Percentiles rank a stretch among this genome's conserved stretches.
Conservation (phyloP, 2,329 filamentous ascomycete genomes). For the Dactylellina leptospora region DNA sequence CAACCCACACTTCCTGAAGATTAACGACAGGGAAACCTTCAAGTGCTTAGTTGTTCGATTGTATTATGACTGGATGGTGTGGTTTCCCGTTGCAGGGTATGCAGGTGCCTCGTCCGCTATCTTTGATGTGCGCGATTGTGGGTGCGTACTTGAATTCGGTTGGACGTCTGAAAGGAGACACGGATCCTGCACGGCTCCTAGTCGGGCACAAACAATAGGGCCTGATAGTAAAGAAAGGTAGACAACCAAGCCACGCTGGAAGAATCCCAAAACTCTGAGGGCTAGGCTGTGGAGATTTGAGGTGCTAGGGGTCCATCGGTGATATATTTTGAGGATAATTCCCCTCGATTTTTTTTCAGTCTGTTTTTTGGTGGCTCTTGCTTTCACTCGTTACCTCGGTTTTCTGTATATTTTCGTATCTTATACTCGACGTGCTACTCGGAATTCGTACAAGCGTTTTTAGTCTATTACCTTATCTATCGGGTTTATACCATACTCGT, state of each 20-base stretch:
- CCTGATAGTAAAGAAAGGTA: neutral
- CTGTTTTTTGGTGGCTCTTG: neutral
- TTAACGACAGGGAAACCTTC: neutral
- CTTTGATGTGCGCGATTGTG: neutral
- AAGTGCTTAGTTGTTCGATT: constrained; percentile 36
- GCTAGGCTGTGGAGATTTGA: neutral
- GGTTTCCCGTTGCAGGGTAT: constrained; percentile 4
- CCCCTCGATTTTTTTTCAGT: neutral
- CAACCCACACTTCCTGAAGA: neutral
- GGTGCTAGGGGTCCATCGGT: neutral
- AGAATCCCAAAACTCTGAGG: neutral
- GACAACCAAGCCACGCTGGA: constrained; percentile 8
- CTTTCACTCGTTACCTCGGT: constrained; percentile 5
- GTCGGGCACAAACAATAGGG: constrained; percentile 9
- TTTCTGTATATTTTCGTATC: neutral
- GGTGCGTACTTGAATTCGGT: neutral
- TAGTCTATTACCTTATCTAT: too few species aligned
- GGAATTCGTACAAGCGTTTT: too few species aligned
- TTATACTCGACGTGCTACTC: too few species aligned
- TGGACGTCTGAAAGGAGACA: neutral
- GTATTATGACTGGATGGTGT: constrained; percentile 22
- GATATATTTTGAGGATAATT: neutral
- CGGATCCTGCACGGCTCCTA: constrained; percentile 46
- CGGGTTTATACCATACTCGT: too few species aligned
- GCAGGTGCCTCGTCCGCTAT: neutral